Percentiles rank a stretch among this genome's conserved stretches.
These are phyloP conservation scores for Scortechinia acanthostroma DNA, from an alignment of 2,329 filamentous ascomycete species.

Conservation along the genomic window DNA sequence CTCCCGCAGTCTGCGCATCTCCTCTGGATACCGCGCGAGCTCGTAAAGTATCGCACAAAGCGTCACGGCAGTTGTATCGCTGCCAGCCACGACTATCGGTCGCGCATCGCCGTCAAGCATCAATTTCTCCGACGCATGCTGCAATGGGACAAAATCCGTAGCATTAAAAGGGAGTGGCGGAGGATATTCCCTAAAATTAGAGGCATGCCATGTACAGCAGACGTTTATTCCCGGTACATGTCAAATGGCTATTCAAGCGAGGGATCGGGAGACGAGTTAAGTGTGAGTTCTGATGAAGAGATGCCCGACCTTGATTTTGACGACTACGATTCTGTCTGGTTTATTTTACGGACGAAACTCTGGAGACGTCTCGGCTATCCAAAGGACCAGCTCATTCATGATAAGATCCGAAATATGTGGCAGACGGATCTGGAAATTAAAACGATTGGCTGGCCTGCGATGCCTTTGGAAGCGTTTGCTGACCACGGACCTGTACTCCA, in stretches of 20 bases:
- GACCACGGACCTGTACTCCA: conserved; percentile 4
- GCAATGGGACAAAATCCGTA: conserved; percentile 4
- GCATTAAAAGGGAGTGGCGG: conserved; percentile 4
- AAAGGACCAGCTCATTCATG: conserved; percentile 3
- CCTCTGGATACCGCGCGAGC: too few relatives aligned
- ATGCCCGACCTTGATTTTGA: conserved; percentile 4
- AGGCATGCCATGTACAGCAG: conserved; percentile 5
- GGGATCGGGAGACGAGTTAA: not conserved
- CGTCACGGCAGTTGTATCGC: too few relatives aligned
- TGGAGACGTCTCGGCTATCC: conserved; percentile 3
- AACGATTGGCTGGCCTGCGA: conserved; percentile 3
- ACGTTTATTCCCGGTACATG: conserved; percentile 5
- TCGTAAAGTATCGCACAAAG: too few relatives aligned
- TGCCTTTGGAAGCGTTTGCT: conserved; percentile 4
- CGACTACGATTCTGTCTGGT: conserved; percentile 4
- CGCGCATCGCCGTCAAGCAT: too few relatives aligned
- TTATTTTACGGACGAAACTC: conserved; percentile 4
- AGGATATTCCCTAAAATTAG: conserved; percentile 5
- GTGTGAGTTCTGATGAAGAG: conserved; percentile 3
- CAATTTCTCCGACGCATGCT: conserved; percentile 5
- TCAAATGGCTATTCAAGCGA: conserved; percentile 4
- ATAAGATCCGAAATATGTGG: conserved; percentile 5
- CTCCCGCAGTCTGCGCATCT: too few relatives aligned
- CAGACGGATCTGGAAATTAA: conserved; percentile 4
- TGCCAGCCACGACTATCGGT: too few relatives aligned